Base-by-base conservation (phyloP, 2,329 filamentous ascomycete species). In the Aspergillus alliaceus region DNA sequence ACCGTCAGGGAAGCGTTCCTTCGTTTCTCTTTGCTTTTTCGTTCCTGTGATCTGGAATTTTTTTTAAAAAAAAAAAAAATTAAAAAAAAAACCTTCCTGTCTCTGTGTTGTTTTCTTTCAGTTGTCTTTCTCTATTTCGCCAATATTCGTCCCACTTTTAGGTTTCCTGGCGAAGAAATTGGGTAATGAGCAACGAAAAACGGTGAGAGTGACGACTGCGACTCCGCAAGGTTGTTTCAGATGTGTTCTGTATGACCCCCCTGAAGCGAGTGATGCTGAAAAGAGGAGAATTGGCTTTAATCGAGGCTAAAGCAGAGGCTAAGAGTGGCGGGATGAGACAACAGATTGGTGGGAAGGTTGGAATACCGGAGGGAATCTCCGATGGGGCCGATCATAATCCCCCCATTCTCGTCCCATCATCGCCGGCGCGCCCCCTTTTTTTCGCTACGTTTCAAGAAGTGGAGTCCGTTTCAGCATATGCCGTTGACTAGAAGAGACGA, bases 241-340 rank as follows among this genome's bases (percentile, higher is more conserved):
- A 44, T 34, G 50, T 25, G 27, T 53, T 46, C 40, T 53, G 29
- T 20, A 9, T 31, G 32, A 29, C 44, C 47, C 48, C n/a, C 47
- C 37, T 53, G 29, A 53, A 42, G 40, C 47, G 39, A 56, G 24
- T 29, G 22, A 31, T 35, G 54, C 46, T 37, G 37, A 49, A 22
- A 35, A 59, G 53, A n/a, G 24, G 31, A 37, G 25, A 51, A 55
- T 49, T 32, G 56, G 53, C 51, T 59, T 52, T 2, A 32, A 27
- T 50, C 22, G 52, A 49, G 34, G 27, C 49, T 29, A 40, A 54
- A 53, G 24, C 11, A 24, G 54, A 48, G 35, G 46, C 40, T 39
- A 42, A 53, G 51, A 46, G 56, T 56, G 59, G 62, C 62, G 58
- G 60, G 54, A 51, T 59, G 56, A 64, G 62, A 61, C 60, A 57